These are phyloP conservation scores for Arthrinium phaeospermum DNA, from an alignment of 2,329 filamentous ascomycete species.

Conservation along the genomic window DNA sequence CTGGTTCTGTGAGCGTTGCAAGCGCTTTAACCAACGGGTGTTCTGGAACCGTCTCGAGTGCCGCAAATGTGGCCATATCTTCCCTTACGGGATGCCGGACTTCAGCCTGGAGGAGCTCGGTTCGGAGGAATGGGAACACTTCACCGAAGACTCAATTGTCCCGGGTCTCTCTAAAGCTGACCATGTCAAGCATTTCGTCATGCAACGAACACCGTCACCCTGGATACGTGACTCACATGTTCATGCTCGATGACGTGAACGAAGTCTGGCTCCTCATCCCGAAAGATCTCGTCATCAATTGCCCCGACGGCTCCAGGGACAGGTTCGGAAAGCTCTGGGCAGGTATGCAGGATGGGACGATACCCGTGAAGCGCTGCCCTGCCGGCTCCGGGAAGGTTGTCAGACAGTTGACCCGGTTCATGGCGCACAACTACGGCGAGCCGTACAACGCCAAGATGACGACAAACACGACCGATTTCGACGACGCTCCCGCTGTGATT, in stretches of 20 bases:
- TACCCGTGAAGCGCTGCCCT: not conserved
- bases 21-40: not conserved
- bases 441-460: too few species aligned
- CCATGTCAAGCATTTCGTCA: not conserved
- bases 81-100: not conserved
- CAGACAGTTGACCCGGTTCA: not conserved
- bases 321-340: not conserved
- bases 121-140: not conserved
- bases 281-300: not conserved
- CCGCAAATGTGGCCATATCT: not conserved
- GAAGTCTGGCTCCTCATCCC: not conserved
- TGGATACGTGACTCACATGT: not conserved
- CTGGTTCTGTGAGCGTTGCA: not conserved
- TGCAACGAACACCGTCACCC: not conserved
- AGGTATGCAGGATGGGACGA: not conserved
- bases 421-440: too few species aligned
- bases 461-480: too few species aligned
- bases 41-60: not conserved
- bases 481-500: too few species aligned
- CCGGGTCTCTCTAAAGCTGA: not conserved
- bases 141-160: not conserved
- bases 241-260: not conserved
- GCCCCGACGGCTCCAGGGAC: too few species aligned
- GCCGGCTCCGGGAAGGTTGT: not conserved
- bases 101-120: not conserved